phyloP scores from a whole-genome alignment of 2,329 filamentous ascomycete genomes.

The Atkinsonella hypoxylon region DNA sequence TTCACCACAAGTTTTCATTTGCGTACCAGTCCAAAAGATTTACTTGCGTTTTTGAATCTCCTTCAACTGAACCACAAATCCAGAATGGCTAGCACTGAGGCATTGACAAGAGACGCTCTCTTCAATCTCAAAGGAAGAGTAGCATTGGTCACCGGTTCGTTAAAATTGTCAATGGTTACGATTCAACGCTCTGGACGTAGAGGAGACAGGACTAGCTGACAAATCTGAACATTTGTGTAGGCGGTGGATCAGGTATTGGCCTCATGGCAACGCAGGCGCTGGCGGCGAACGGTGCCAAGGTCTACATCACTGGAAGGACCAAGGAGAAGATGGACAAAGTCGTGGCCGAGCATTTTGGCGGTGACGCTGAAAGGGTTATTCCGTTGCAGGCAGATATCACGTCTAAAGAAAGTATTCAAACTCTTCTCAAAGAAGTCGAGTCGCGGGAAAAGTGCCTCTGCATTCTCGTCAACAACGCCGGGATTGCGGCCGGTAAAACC shows the following conservation, averaged over 20 bases:
- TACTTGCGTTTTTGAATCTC: neutral
- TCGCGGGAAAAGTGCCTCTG: slow-evolving; percentile 45
- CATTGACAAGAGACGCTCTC: slow-evolving; percentile 24
- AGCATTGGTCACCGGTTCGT: slow-evolving; percentile 31
- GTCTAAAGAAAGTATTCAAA: slow-evolving; percentile 45
- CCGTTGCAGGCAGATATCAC: slow-evolving; percentile 51
- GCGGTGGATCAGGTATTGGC: slow-evolving; percentile 51
- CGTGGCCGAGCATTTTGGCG: slow-evolving; percentile 44
- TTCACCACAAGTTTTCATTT: neutral
- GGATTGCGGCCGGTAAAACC: slow-evolving; percentile 41
- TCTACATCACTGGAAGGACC: slow-evolving; percentile 58
- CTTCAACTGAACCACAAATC: neutral
- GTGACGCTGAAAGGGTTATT: slow-evolving; percentile 42
- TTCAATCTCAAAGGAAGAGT: slow-evolving; percentile 31
- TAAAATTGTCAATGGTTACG: neutral
- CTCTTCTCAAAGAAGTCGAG: slow-evolving; percentile 44
- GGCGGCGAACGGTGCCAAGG: slow-evolving; percentile 53
- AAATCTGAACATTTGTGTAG: slow-evolving; percentile 11
- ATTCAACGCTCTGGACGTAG: neutral
- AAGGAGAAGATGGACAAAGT: slow-evolving; percentile 49
- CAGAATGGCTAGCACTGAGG: slow-evolving; percentile 8
- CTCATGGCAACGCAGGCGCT: slow-evolving; percentile 59
- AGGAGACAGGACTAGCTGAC: neutral
- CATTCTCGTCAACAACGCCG: slow-evolving; percentile 58
- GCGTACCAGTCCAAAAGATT: neutral